Evolutionary conservation across 139 green algal genomes (phyloP), one percentile per base, ranked within the genome.

Genomic region (Chlorella sp.): DNA sequence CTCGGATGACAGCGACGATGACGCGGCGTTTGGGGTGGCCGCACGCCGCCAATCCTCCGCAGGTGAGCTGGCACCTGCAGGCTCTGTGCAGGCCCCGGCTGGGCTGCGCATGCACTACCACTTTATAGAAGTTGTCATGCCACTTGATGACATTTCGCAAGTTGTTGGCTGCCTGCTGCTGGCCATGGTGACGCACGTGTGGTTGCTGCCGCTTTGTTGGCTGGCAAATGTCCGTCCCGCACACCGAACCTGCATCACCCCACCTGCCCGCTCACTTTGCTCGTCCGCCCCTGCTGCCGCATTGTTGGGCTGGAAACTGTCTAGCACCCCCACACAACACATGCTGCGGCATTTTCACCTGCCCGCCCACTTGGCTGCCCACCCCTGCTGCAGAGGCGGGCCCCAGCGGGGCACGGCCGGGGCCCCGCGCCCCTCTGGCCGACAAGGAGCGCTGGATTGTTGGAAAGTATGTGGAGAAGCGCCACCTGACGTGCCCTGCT

Each of bases 381-480:
- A 9, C 24, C 22, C 5, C 40, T 36, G 16, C 79, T 28, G 40
- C 84, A 88, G 84, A 81, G 0, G 42, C 83, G 39, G 83, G 71
- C 39, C 71, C 85, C 32, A 48, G 69, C 42, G 64, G 83, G 61
- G 39, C 19, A 28, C 64, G 21, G 64, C 64, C 85, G 21, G 68
- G 53, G n/a, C 86, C 86, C 18, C 16, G 32, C 60, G 19, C 90
- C 32, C 86, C 90, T 1, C 66, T 88, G 32, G 26, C 66, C 21
- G 85, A 81, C n/a, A 89, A 89, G 78, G 86, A 92, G 79, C 78
- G 24, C 7, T 93, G 77, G 40, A 93, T 93, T 28, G 48, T 60
- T 30, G 69, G 42, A 28, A 93, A 93, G 77, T 93, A 93, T 57
- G 86, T 86, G 48, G 86, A 88, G 42, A 90, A 87, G 42, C 71